Conservation (phyloP, 129 eudicot species). For the Centella asiatica region DNA sequence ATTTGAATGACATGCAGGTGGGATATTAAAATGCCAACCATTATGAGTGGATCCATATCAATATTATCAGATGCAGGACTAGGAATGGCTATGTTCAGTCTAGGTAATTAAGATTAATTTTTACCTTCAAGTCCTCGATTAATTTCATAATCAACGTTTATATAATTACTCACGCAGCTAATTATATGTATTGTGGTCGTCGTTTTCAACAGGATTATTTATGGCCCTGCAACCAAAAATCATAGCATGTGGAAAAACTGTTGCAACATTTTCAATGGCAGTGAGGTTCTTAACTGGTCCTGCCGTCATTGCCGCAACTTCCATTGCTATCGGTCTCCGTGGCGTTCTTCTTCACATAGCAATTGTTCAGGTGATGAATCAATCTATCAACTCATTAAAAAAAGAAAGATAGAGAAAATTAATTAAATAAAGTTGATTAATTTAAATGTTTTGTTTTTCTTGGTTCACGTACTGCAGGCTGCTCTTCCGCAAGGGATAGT, state of each 20-base stretch:
- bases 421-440: too few relatives aligned
- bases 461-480: not conserved
- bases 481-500: not conserved
- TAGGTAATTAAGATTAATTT: slow-evolving; percentile 46
- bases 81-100: slow-evolving; percentile 99
- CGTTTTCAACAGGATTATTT: slow-evolving; percentile 53
- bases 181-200: not conserved
- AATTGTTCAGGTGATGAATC: slow-evolving; percentile 78
- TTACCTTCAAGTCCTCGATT: not conserved
- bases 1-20: slow-evolving; percentile 35
- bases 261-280: slow-evolving; percentile 92
- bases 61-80: slow-evolving; percentile 96
- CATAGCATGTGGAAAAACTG: slow-evolving; percentile 86
- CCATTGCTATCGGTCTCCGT: slow-evolving; percentile 88
- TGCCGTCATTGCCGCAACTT: slow-evolving; percentile 95
- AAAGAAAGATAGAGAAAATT: too few relatives aligned
- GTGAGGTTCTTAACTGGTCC: slow-evolving; percentile 97
- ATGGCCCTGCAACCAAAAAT: slow-evolving; percentile 98
- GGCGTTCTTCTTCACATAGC: slow-evolving; percentile 89
- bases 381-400: not conserved
- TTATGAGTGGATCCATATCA: slow-evolving; percentile 81
- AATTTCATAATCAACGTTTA: not conserved
- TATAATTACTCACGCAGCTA: not conserved
- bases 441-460: not conserved
- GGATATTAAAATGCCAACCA: slow-evolving; percentile 90